Percentiles rank a stretch among this genome's conserved stretches.
These are phyloP conservation scores for Madurella fahalii DNA, from an alignment of 2,329 filamentous ascomycete genomes.

Conservation along the genomic window DNA sequence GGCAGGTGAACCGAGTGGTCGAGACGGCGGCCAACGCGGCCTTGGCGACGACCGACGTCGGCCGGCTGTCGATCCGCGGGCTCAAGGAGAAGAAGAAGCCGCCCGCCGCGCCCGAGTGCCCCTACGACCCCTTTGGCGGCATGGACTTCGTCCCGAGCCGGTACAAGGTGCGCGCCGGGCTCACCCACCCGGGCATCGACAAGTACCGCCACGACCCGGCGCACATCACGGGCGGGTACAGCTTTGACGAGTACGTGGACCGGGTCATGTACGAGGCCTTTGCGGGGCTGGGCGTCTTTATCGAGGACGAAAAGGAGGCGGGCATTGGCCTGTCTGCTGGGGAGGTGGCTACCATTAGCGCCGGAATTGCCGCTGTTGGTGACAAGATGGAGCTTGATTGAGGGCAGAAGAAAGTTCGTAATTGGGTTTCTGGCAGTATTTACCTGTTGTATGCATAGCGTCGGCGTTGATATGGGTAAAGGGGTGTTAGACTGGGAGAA, in stretches of 20 bases:
- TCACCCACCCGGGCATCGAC: constrained; percentile 58
- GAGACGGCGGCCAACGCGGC: constrained; percentile 29
- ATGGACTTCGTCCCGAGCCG: constrained; percentile 64
- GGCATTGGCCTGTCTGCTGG: constrained; percentile 32
- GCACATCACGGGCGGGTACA: constrained; percentile 77
- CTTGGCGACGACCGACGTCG: constrained; percentile 24
- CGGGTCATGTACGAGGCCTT: constrained; percentile 85
- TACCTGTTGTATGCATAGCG: constrained; percentile 28
- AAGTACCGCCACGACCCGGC: constrained; percentile 60
- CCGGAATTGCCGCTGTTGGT: constrained; percentile 29
- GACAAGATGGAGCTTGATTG: constrained; percentile 47
- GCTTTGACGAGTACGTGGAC: constrained; percentile 74
- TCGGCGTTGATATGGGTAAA: constrained; percentile 28
- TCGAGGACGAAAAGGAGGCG: constrained; percentile 68
- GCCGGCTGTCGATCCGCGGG: constrained; percentile 66
- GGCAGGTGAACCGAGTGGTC: constrained; percentile 43
- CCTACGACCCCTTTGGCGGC: constrained; percentile 87
- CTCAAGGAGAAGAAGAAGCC: constrained; percentile 59
- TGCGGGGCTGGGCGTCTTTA: constrained; percentile 79
- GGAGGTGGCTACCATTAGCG: constrained; percentile 34
- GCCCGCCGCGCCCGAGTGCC: constrained; percentile 49
- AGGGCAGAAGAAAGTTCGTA: neutral
- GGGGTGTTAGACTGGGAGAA: neutral
- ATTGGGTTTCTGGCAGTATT: constrained; percentile 3
- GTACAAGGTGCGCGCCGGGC: constrained; percentile 64